These are phyloP conservation scores for Lactarius hatsudake DNA, from an alignment of 768 basidiomycete genomes.

Conservation along the genomic window DNA sequence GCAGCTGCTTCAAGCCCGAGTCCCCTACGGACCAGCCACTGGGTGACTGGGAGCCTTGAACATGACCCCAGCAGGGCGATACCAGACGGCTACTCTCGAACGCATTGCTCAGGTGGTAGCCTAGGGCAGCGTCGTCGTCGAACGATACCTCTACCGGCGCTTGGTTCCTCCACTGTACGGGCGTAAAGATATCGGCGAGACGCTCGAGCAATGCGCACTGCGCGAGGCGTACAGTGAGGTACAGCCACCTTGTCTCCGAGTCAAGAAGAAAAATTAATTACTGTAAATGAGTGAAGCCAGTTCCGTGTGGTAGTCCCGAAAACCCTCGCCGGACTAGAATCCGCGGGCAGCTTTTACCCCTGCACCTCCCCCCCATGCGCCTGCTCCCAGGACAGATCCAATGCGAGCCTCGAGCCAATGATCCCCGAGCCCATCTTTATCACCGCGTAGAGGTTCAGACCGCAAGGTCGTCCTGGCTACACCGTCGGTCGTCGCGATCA, in stretches of 20 bases:
- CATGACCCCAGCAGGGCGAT: slow-evolving; percentile 43
- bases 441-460: slow-evolving; percentile 35
- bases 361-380: slow-evolving; percentile 42
- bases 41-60: neutral
- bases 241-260: neutral
- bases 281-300: neutral
- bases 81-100: slow-evolving; percentile 45
- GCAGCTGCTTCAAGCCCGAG: neutral
- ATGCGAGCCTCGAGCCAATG: slow-evolving; percentile 9
- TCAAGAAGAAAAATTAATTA: neutral
- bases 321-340: slow-evolving; percentile 39
- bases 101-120: slow-evolving; percentile 57
- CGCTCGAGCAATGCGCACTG: slow-evolving; percentile 54
- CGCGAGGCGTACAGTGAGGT: slow-evolving; percentile 72
- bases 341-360: slow-evolving; percentile 45
- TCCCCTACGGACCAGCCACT: too few relatives aligned
- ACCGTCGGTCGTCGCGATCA: slow-evolving; percentile 39
- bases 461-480: slow-evolving; percentile 14
- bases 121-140: slow-evolving; percentile 52
- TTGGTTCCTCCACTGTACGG: slow-evolving; percentile 60
- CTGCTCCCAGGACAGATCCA: slow-evolving; percentile 31
- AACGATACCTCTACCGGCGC: slow-evolving; percentile 25
- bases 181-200: slow-evolving; percentile 65
- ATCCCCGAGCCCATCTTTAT: slow-evolving; percentile 49
- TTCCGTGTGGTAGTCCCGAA: slow-evolving; percentile 34